Conservation (phyloP, 352 stramenopile genomes). For the Phytophthora megakarya region DNA sequence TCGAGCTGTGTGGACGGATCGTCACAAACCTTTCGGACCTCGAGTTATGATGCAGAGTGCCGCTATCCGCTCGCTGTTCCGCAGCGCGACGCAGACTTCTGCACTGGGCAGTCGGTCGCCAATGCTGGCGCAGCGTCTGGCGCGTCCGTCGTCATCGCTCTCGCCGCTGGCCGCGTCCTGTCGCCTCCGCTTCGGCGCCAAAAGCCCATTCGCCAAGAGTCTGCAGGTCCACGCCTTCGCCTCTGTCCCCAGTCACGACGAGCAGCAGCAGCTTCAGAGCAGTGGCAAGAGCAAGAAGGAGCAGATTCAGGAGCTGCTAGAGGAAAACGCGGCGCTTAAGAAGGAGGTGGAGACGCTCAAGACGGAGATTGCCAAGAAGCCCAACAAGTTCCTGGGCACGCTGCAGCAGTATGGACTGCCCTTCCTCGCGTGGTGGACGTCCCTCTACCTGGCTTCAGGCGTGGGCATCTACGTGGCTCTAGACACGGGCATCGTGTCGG, state of each 20-base stretch:
- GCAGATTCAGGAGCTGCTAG: constrained; percentile 75
- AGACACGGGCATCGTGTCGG: constrained; percentile 68
- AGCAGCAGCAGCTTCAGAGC: constrained; percentile 32
- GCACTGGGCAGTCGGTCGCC: constrained; percentile 19
- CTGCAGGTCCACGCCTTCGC: constrained; percentile 61
- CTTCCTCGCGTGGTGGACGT: constrained; percentile 85
- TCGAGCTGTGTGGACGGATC: no score
- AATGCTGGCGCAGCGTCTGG: constrained; percentile 26
- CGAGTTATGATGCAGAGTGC: constrained; percentile 31
- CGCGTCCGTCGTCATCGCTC: constrained; percentile 21
- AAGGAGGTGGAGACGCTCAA: constrained; percentile 69
- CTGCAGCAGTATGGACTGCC: constrained; percentile 87
- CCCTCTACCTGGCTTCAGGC: constrained; percentile 72
- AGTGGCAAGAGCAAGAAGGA: constrained; percentile 43
- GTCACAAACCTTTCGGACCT: no score
- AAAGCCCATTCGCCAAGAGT: constrained; percentile 31
- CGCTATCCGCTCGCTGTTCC: constrained; percentile 38
- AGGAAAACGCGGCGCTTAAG: constrained; percentile 75
- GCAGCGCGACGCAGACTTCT: constrained; percentile 20
- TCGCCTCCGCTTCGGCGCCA: constrained; percentile 12
- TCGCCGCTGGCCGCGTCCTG: constrained; percentile 23
- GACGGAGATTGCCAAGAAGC: constrained; percentile 58
- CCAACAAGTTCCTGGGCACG: constrained; percentile 73
- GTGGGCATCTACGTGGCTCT: constrained; percentile 82
- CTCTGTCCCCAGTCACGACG: constrained; percentile 43